Base-by-base conservation (phyloP, 768 basidiomycete species). In the Amanita thiersii region DNA sequence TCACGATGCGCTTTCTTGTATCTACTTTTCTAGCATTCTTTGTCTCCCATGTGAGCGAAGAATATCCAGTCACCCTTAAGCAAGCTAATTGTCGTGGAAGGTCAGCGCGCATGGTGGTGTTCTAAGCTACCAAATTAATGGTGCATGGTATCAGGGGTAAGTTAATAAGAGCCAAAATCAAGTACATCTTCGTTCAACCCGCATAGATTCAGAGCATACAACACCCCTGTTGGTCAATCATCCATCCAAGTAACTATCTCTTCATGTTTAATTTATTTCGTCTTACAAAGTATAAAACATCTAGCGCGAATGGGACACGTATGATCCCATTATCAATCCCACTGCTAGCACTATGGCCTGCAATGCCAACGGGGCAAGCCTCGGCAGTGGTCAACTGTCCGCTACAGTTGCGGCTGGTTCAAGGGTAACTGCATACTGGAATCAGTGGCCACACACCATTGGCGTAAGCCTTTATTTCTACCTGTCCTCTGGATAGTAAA, bases 361-460 rank as follows among this genome's bases (percentile, higher is more conserved):
- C 52, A 72, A 72, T 43, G 63, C 70, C 40, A 63, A 72, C 29
- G 69, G 69, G 5, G 56, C 55, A 4, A 58, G 66, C 2, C n/a
- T n/a, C n/a, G 57, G 60, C 14, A 56, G 64, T 17, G 50, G 58
- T 24, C 70, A 72, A 45, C 53, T 69, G 24, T 69, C 70, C 5
- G 68, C 65, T 0, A 58, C 56, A 3, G 64, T 68, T 20, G 52
- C 56, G 12, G 70, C 70, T 41, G 70, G 70, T 4, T 62, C 63
- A 0, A 43, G 59, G 3, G 59, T 72, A 41, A 64, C 60, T 4
- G 67, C 66, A 0, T 69, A 69, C 51, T 72, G 69, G 68, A 70
- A 72, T 50, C n/a, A n/a, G n/a, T 71, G 68, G 68, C 67, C 68
- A 17, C 68, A 71, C 39, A 57, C 61, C 18, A 58, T 61, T 37